Evolutionary conservation across 257 asterid species (phyloP).

Genomic region (Lycium ferocissimum): DNA sequence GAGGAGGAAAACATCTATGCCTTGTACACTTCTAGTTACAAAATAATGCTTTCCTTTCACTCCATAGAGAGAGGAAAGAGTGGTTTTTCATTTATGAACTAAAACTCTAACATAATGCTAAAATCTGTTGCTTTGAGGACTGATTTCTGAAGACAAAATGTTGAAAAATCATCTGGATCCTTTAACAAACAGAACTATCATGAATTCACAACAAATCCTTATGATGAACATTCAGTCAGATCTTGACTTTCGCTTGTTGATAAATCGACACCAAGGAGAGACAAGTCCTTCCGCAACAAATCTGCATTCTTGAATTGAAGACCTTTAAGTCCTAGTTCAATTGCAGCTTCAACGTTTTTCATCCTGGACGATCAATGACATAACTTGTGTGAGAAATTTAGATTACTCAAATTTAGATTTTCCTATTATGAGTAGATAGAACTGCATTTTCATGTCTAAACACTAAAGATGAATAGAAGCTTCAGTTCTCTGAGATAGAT

Average conservation of each 20-base stretch:
- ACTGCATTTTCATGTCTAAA: background rate
- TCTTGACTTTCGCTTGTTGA: conserved; percentile 41
- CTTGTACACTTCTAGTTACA: background rate
- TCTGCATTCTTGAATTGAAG: conserved; percentile 74
- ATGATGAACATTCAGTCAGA: conserved; percentile 33
- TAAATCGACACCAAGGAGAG: conserved; percentile 51
- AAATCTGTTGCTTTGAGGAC: conserved; percentile 1
- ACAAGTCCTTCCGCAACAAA: conserved; percentile 61
- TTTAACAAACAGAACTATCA: background rate
- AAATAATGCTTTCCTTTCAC: background rate
- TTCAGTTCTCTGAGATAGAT: background rate
- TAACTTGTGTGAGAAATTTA: conserved; percentile 5
- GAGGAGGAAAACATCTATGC: background rate
- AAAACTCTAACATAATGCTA: background rate
- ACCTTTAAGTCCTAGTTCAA: conserved; percentile 65
- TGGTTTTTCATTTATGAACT: background rate
- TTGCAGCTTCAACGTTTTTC: conserved; percentile 83
- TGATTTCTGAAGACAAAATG: background rate
- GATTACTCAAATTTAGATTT: background rate
- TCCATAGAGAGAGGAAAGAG: background rate
- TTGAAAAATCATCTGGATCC: background rate
- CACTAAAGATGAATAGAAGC: background rate
- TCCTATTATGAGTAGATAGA: background rate
- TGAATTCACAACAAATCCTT: background rate
- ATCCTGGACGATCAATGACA: conserved; percentile 49